Percentiles rank a stretch among this genome's conserved stretches.
Evolutionary conservation across 2,329 filamentous ascomycete genomes (phyloP).

Genomic region (Myrmaecium sp.): DNA sequence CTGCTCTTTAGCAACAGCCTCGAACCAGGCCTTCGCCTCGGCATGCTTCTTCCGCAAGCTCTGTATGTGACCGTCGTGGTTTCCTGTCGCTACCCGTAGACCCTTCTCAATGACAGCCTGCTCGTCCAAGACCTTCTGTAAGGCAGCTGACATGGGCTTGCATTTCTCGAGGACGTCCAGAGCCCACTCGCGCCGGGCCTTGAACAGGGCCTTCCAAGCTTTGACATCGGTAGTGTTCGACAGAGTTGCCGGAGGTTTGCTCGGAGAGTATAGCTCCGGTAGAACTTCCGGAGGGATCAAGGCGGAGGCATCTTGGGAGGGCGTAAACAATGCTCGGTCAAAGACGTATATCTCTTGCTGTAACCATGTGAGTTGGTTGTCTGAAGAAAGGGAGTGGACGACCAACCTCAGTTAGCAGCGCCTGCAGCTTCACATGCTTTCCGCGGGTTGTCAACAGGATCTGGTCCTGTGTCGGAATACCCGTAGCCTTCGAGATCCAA

Average conservation of each 20-base stretch:
- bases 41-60: conserved; percentile 53
- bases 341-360: conserved; percentile 86
- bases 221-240: conserved; percentile 61
- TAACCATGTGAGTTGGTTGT: conserved; percentile 1
- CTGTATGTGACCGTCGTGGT: conserved; percentile 60
- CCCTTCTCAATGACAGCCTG: conserved; percentile 63
- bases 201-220: conserved; percentile 81
- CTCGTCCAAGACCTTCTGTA: conserved; percentile 51
- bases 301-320: conserved; percentile 26
- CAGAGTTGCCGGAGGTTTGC: conserved; percentile 59
- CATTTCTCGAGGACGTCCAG: conserved; percentile 53
- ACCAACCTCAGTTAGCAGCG: conserved; percentile 60
- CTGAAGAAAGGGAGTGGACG: background rate
- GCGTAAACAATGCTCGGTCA: conserved; percentile 44
- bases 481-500: conserved; percentile 60
- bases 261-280: conserved; percentile 41
- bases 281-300: conserved; percentile 36
- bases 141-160: conserved; percentile 42
- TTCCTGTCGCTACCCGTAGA: conserved; percentile 70
- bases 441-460: conserved; percentile 76
- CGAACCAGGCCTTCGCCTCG: conserved; percentile 55
- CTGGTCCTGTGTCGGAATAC: conserved; percentile 61
- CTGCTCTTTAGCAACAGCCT: conserved; percentile 51
- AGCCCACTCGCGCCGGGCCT: conserved; percentile 66
- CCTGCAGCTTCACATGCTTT: conserved; percentile 67